phyloP scores from a whole-genome alignment of 1,139 yeast genomes.

The Saccharomyces hybrid region DNA sequence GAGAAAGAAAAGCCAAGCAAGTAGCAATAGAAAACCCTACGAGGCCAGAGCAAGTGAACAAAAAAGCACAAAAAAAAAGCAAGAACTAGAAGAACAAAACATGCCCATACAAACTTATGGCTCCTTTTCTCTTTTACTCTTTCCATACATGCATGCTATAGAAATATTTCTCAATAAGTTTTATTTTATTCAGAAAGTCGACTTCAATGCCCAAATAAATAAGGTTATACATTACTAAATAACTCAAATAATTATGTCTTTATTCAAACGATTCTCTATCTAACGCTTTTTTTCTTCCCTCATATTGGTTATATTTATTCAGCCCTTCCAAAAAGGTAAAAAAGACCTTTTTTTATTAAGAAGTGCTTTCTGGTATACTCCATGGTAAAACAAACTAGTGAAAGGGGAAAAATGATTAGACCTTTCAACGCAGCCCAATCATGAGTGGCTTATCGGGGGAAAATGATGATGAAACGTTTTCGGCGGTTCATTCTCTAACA shows the following conservation, averaged over 20 bases:
- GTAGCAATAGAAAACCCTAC: not conserved
- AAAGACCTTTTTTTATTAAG: not conserved
- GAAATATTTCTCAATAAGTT: not conserved
- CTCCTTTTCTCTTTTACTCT: not conserved
- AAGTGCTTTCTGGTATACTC: not conserved
- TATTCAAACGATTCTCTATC: not conserved
- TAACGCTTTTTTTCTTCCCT: not conserved
- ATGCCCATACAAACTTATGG: not conserved
- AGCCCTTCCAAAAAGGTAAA: not conserved
- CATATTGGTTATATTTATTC: not conserved
- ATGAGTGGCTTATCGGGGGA: not conserved
- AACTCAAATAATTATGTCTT: not conserved
- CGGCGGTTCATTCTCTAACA: constrained; percentile 14
- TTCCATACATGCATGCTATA: not conserved
- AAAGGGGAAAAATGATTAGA: not conserved
- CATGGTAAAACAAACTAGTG: not conserved
- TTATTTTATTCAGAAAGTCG: not conserved
- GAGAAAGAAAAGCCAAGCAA: constrained; percentile 2
- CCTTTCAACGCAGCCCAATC: not conserved
- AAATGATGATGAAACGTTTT: constrained; percentile 7
- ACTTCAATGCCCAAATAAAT: not conserved
- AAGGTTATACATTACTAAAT: not conserved
- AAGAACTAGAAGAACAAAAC: not conserved
- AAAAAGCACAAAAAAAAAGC: not conserved
- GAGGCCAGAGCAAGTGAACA: not conserved